Conservation (phyloP, 371 early-diverging fungal genomes). For the Mortierella sp. region DNA sequence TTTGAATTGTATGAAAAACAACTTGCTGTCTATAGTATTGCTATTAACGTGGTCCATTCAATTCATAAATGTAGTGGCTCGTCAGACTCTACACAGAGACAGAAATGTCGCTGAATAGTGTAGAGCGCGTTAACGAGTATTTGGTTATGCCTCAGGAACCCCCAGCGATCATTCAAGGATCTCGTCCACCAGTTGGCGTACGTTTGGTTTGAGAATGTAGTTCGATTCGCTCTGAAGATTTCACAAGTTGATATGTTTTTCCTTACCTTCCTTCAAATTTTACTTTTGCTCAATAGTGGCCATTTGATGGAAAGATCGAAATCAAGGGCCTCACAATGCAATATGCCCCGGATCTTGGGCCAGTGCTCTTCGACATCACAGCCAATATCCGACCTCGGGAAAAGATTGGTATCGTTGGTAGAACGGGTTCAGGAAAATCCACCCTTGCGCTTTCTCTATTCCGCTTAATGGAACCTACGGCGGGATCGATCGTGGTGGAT, state of each 20-base stretch:
- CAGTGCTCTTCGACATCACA: constrained; percentile 69
- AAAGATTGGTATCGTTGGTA: constrained; percentile 76
- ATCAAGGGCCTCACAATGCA: constrained; percentile 69
- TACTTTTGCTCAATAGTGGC: constrained; percentile 64
- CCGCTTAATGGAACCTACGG: constrained; percentile 73
- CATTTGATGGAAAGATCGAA: constrained; percentile 70
- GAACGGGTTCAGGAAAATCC: constrained; percentile 76
- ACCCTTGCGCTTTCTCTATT: constrained; percentile 77
- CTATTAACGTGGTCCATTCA: too few relatives aligned
- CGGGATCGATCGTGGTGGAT: constrained; percentile 76
- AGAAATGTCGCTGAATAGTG: constrained; percentile 81
- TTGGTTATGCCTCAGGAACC: constrained; percentile 70
- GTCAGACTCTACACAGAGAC: constrained; percentile 59
- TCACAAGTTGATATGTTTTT: too few relatives aligned
- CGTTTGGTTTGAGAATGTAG: background rate
- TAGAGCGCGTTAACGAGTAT: constrained; percentile 78
- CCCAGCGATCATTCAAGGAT: constrained; percentile 61
- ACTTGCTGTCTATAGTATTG: too few relatives aligned
- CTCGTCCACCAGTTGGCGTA: constrained; percentile 64
- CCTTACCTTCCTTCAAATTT: background rate
- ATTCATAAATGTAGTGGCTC: constrained; percentile 47
- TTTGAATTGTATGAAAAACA: background rate
- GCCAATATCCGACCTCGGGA: constrained; percentile 65
- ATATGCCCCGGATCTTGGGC: constrained; percentile 71
- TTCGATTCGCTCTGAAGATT: too few relatives aligned